These are phyloP conservation scores for Exophiala aquamarina DNA, from an alignment of 2,329 filamentous ascomycete genomes.

Conservation along the genomic window DNA sequence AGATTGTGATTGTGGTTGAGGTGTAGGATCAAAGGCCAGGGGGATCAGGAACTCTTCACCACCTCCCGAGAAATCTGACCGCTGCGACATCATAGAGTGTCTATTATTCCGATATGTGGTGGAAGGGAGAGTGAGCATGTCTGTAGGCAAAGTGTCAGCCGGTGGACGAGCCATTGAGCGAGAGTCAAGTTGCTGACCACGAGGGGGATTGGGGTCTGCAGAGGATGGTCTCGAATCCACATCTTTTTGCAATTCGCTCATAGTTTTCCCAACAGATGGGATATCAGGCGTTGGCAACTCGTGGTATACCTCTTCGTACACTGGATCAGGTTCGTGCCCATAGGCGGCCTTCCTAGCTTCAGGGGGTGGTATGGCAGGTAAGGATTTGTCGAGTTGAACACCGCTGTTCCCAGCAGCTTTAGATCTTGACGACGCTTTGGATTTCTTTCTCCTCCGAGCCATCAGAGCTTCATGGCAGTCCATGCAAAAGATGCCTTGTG, in stretches of 20 bases:
- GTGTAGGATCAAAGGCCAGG: slow-evolving; percentile 70
- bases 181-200: slow-evolving; percentile 12
- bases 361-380: slow-evolving; percentile 84
- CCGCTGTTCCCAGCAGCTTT: slow-evolving; percentile 30
- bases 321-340: slow-evolving; percentile 53
- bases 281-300: slow-evolving; percentile 16
- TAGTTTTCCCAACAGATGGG: slow-evolving; percentile 25
- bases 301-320: slow-evolving; percentile 38
- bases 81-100: slow-evolving; percentile 66
- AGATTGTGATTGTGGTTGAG: slow-evolving; percentile 54
- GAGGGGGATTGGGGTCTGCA: slow-evolving; percentile 17
- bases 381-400: slow-evolving; percentile 81
- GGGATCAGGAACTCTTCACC: slow-evolving; percentile 73
- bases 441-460: slow-evolving; percentile 79
- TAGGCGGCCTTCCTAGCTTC: slow-evolving; percentile 26
- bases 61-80: slow-evolving; percentile 56
- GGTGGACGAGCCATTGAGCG: slow-evolving; percentile 9
- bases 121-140: slow-evolving; percentile 69
- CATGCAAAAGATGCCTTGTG: slow-evolving; percentile 99
- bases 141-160: slow-evolving; percentile 32
- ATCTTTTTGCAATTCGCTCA: slow-evolving; percentile 24
- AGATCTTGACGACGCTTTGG: slow-evolving; percentile 34
- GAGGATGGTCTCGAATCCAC: slow-evolving; percentile 20
- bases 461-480: slow-evolving; percentile 96
- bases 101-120: slow-evolving; percentile 76